Base-by-base conservation (phyloP, 2,329 filamentous ascomycete genomes). In the Neofusicoccum parvum region DNA sequence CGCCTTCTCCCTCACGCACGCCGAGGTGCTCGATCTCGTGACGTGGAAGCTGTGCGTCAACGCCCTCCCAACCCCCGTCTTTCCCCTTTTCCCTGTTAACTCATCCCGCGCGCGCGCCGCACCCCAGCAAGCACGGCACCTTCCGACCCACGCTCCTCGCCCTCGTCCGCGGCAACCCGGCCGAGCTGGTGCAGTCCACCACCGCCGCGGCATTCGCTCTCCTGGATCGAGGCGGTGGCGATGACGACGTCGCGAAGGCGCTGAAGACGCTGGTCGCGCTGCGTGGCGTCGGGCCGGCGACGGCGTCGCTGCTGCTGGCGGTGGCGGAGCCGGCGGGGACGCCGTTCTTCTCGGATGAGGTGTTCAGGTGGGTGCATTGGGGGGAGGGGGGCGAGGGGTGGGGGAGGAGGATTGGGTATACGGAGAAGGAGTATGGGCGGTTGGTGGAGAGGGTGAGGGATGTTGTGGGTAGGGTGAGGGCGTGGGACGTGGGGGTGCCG, bases 311-410 rank as follows among this genome's bases (percentile, higher is more conserved):
- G 37, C 78, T 94, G 1, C 82, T 95, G 2, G 85, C 88, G 4
- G 86, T 90, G 4, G 85, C 88, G 68, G 83, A 88, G 67, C 84
- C 88, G 0, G 75, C 80, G 0, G 77, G 79, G 12, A 82, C 88
- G 56, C 84, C 91, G 1, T 94, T 94, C 81, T 94, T 94, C 78
- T 90, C 88, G 2, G 92, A 96, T 72, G 92, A 95, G 76, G 83
- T 89, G 3, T 94, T 88, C 73, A 85, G 88, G 69, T 94, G 90
- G 90, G 78, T 90, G 5, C 86, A 86, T 71, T 86, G 85, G 72
- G 75, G 77, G 48, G 72, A 73, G 10, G 75, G 77, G n/a, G 82
- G 32, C 20, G 20, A 20, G n/a, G 75, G 75, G 3, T 85, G 83
- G 83, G 74, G 79, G 41, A 72, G 80, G 62, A 76, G 75, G 65